Base-by-base conservation (phyloP, 352 stramenopile species). In the Globisporangium carolinianum region DNA sequence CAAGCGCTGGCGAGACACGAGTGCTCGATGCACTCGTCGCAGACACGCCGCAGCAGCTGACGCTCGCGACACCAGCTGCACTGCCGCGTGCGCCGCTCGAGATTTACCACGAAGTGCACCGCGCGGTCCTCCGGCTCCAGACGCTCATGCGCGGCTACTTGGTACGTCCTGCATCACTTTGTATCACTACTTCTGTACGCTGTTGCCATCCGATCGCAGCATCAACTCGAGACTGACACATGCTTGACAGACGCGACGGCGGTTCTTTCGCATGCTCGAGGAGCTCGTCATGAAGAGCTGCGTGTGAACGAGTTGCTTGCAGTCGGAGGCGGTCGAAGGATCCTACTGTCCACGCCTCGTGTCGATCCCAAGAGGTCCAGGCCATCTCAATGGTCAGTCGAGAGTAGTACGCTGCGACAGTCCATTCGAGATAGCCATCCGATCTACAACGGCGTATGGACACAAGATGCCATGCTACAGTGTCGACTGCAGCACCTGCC, bases 221-320 rank as follows among this genome's bases (percentile, higher is more conserved):
- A 8, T 37, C 51, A 14, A 15, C 4, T 17, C 12, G 7, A 12
- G 15, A 38, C 4, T 35, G 12, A 14, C 37, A 38, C 51, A 32
- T 24, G 18, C n/a, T 45, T 38, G 52, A 51, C 47, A 83, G 74
- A 68, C 68, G 1, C 61, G 74, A 42, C 52, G 65, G 35, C 49
- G 67, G 35, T 83, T 83, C 55, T 76, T 63, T 39, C 59, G 52
- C 9, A 69, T 80, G 66, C 58, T 79, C 0, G 66, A 76, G 41
- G 68, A 76, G 35, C 55, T 79, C 6, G 63, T 76, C 17, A 60
- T 53, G 38, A 66, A 62, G 17, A 53, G 36, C 17, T 66, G 45
- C 47, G 18, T 11, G 6, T 52, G 47, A 52, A 12, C 17, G 6
- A 38, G 47, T 10, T 32, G 24, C 24, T 32, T 32, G 24, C 24